phyloP scores from a whole-genome alignment of 2,329 filamentous ascomycete genomes.

The Triangularia setosa region DNA sequence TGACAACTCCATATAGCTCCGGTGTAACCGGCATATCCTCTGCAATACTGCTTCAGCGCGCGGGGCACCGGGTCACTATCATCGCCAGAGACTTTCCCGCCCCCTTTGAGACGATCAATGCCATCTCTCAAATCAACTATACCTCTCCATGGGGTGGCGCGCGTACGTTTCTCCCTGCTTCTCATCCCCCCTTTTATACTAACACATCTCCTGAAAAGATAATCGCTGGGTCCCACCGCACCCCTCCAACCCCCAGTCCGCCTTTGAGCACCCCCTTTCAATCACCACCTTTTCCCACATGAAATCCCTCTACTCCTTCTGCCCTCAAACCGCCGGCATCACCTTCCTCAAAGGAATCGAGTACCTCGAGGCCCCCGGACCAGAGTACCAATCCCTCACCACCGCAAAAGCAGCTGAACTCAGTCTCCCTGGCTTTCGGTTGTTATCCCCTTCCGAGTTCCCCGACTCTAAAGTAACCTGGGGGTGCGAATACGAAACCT shows the following conservation, averaged over 20 bases:
- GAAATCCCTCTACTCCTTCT: slow-evolving; percentile 29
- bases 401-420: slow-evolving; percentile 25
- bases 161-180: slow-evolving; percentile 8
- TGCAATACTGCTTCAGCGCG: slow-evolving; percentile 43
- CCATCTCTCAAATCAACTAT: slow-evolving; percentile 43
- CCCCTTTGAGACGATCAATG: slow-evolving; percentile 44
- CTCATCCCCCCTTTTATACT: neutral
- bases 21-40: slow-evolving; percentile 50
- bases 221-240: slow-evolving; percentile 47
- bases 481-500: slow-evolving; percentile 51
- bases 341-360: slow-evolving; percentile 48
- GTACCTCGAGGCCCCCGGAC: slow-evolving; percentile 45
- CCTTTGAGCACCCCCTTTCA: slow-evolving; percentile 42
- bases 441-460: slow-evolving; percentile 35
- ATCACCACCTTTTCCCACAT: slow-evolving; percentile 42
- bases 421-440: slow-evolving; percentile 37
- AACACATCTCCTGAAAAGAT: slow-evolving; percentile 28
- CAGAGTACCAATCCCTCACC: slow-evolving; percentile 38
- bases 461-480: slow-evolving; percentile 38
- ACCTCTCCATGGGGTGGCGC: slow-evolving; percentile 57
- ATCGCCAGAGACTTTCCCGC: slow-evolving; percentile 45
- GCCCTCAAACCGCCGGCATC: slow-evolving; percentile 41
- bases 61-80: slow-evolving; percentile 39
- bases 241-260: slow-evolving; percentile 28
- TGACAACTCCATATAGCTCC: slow-evolving; percentile 33